Evolutionary conservation across 2,329 filamentous ascomycete genomes (phyloP).

Genomic region (Cadophora malorum): DNA sequence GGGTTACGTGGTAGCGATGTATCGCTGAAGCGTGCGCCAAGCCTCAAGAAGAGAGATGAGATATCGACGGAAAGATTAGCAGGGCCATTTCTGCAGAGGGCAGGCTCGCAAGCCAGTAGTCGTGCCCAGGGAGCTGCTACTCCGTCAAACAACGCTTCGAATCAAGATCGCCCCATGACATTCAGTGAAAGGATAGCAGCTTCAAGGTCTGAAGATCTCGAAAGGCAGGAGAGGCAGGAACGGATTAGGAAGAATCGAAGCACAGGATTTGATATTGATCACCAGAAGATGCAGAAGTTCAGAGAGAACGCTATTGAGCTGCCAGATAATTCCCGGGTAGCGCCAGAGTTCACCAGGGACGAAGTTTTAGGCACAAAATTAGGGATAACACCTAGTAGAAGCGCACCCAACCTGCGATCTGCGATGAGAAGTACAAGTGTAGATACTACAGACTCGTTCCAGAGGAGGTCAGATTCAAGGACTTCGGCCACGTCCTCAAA

Average conservation of each 20-base stretch:
- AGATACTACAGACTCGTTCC: conserved; percentile 20
- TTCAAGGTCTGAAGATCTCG: conserved; percentile 63
- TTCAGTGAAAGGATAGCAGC: conserved; percentile 89
- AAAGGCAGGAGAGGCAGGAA: conserved; percentile 57
- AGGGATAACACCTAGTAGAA: conserved; percentile 52
- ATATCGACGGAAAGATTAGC: conserved; percentile 42
- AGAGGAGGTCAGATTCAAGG: conserved; percentile 35
- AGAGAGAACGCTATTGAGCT: conserved; percentile 64
- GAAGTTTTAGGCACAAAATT: conserved; percentile 56
- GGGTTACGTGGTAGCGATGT: conserved; percentile 81
- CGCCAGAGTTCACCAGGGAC: conserved; percentile 66
- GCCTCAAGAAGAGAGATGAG: conserved; percentile 48
- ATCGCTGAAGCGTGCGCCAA: conserved; percentile 78
- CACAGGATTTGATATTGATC: conserved; percentile 62
- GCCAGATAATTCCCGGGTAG: conserved; percentile 54
- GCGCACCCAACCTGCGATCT: conserved; percentile 37
- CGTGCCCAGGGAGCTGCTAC: conserved; percentile 27
- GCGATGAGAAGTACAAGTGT: conserved; percentile 30
- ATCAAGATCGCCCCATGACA: conserved; percentile 53
- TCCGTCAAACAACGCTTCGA: conserved; percentile 34
- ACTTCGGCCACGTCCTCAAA: conserved; percentile 23
- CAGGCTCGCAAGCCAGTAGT: conserved; percentile 44
- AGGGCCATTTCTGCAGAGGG: conserved; percentile 54
- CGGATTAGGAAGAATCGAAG: conserved; percentile 60
- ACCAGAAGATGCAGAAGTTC: conserved; percentile 64